Base-by-base conservation (phyloP, 495 filamentous ascomycete species). In the Darksidea phi region DNA sequence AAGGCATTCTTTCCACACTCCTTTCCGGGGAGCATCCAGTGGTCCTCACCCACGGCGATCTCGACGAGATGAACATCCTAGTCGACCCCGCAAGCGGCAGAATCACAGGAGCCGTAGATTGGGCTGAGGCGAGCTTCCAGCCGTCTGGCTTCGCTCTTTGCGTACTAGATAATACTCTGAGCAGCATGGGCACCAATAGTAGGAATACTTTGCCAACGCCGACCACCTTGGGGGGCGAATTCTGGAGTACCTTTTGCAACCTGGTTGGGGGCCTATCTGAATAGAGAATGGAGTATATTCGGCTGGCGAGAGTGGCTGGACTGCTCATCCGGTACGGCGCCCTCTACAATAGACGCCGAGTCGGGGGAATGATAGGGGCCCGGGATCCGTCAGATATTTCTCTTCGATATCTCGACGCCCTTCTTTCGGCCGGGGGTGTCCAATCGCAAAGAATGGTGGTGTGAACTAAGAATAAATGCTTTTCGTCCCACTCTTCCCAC, bases 71-170 rank as follows among this genome's bases (percentile, higher is more conserved):
- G 49, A 81, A 79, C 70, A 71, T 80, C 20, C 61, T 80, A 6
- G 56, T 77, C 25, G 71, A 79, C 43, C 67, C 71, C 5, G 41
- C 67, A 60, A 75, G 67, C 3, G 75, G 76, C 23, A 45, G 70
- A 52, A 76, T 79, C 51, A 79, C 69, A 21, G 77, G 76, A 25
- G 69, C 77, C 54, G 57, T 81, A 34, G 78, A 81, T 69, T 79
- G 74, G 76, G 73, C 75, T 36, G 75, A 80, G 32, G 70, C 77
- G 34, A 75, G 59, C 21, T 69, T 79, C 57, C 66, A 70, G 6
- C 77, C 76, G 15, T 81, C 80, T 48, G 77, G 77, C 24, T 67
- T 77, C 17, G 64, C 77, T 17, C 71, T 81, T 28, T 79, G 62
- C 36, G 76, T 63, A 21, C 60, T 80, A 36, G 63, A 74, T 66